A percentile compares a stretch with the other conserved stretches of the same genome.
Conservation (phyloP, 2,329 filamentous ascomycete genomes). For the Phialophora tarda region DNA sequence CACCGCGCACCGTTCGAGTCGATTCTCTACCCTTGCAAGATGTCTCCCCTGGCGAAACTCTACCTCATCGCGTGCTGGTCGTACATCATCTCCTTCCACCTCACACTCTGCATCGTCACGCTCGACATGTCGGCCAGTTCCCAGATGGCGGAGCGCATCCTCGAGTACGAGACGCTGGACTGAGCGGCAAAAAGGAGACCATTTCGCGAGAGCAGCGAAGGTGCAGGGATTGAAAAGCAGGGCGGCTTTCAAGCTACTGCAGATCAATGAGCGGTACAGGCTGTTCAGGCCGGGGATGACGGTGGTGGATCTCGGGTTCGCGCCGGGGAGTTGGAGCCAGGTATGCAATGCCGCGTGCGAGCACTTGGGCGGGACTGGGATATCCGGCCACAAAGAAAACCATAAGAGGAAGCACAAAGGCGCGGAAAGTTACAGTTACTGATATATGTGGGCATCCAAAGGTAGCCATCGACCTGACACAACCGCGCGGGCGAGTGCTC, state of each 20-base stretch:
- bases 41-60: constrained; percentile 37
- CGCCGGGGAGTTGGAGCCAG: constrained; percentile 75
- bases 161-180: constrained; percentile 65
- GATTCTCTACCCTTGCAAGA: constrained; percentile 16
- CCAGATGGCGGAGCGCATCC: constrained; percentile 24
- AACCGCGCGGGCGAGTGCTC: constrained; percentile 77
- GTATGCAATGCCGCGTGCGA: constrained; percentile 44
- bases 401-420: background rate
- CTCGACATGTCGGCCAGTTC: constrained; percentile 23
- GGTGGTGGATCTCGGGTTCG: constrained; percentile 89
- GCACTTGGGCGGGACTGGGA: background rate
- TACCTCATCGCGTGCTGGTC: constrained; percentile 39
- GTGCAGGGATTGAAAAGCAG: constrained; percentile 83
- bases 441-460: constrained; percentile 46
- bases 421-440: constrained; percentile 1
- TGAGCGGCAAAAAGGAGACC: constrained; percentile 74
- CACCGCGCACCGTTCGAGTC: background rate
- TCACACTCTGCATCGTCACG: constrained; percentile 34
- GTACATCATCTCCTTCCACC: constrained; percentile 38
- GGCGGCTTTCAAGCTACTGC: constrained; percentile 89
- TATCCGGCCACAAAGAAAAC: no score
- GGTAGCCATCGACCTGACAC: constrained; percentile 80
- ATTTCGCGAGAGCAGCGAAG: constrained; percentile 74
- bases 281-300: constrained; percentile 82
- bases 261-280: constrained; percentile 82